Conservation (phyloP, 495 filamentous ascomycete genomes). For the Penicillium bovifimosum region DNA sequence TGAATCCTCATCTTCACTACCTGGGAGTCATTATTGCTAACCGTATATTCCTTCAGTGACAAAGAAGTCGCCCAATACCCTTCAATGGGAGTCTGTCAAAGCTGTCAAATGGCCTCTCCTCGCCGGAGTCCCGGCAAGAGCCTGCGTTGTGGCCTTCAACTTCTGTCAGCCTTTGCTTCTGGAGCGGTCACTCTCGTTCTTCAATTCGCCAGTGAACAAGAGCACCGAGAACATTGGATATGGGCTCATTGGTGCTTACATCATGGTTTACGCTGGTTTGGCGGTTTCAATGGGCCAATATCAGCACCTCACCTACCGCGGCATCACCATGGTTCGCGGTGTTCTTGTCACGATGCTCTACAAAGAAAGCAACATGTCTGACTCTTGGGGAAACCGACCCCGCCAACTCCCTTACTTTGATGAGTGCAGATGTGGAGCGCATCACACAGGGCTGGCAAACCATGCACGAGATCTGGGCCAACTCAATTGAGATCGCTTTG, state of each 20-base stretch:
- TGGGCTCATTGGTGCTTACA: conserved; percentile 60
- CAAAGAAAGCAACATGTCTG: conserved; percentile 39
- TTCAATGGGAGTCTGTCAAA: conserved; percentile 43
- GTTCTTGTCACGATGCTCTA: conserved; percentile 55
- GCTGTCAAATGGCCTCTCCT: conserved; percentile 45
- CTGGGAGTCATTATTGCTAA: conserved; percentile 9
- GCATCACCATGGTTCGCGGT: conserved; percentile 55
- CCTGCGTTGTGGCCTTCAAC: conserved; percentile 52
- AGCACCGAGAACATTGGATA: conserved; percentile 49
- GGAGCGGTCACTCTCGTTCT: conserved; percentile 44
- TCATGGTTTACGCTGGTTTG: conserved; percentile 56
- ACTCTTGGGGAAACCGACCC: conserved; percentile 41
- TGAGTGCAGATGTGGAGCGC: conserved; percentile 58
- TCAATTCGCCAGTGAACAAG: conserved; percentile 34
- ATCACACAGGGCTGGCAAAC: conserved; percentile 43
- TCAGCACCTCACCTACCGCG: conserved; percentile 53
- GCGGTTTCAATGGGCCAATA: conserved; percentile 47
- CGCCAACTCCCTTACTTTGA: conserved; percentile 53
- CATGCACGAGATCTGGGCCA: conserved; percentile 57
- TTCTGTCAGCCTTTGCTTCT: conserved; percentile 63
- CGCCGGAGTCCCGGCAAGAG: conserved; percentile 46
- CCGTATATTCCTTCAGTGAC: conserved; percentile 15
- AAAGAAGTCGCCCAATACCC: conserved; percentile 30
- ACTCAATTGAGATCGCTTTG: conserved; percentile 51
- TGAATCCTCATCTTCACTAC: conserved; percentile 4